Evolutionary conservation across 768 basidiomycete species (phyloP), one percentile per base, ranked within the genome.

Genomic region (Nidula microcarpa): DNA sequence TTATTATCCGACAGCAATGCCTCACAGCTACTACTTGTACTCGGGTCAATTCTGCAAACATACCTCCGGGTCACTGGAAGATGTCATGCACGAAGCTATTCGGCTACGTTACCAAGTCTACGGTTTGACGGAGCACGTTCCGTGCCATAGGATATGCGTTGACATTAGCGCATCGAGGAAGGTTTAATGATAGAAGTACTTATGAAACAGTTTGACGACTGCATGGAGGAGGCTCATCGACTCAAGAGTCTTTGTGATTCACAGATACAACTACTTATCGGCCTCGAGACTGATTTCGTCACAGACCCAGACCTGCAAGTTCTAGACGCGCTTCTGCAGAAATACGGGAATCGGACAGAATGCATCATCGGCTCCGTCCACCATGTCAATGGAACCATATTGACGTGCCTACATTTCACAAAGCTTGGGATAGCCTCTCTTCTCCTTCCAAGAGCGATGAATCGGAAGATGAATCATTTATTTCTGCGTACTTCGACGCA

Each of bases 31-130:
- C 65, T 93, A 94, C 68, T 93, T 90, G 16, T 94, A 97, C 63
- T 96, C 92, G 0, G 94, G 94, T 33, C 87, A 95, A 62, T 96
- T 94, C 71, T 96, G 95, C 74, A 86, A 84, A 57, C 95, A 98
- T 64, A 95, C 93, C 2, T 74, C 76, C 10, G 94, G 94, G 6
- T 73, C 76, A 1, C 76, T 99, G 37, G 87, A 94, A 61, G 84
- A 91, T 4, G 87, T 94, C 13, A 88, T 97, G 3, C 64, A 75
- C 14, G 87, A 88, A 59, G 95, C 96, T 35, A 87, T 96, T 53
- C 66, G 72, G 6, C 81, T 87, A 65, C 81, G 85, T 0, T 98
- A 98, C 65, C 72, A 80, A 54, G 75, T 89, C 0, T 98, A 86
- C 64, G 94, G 95, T 1, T 73, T 98, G 54, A 91, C 87, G 3